Conservation (phyloP, 768 basidiomycete genomes). For the Mycena metata region DNA sequence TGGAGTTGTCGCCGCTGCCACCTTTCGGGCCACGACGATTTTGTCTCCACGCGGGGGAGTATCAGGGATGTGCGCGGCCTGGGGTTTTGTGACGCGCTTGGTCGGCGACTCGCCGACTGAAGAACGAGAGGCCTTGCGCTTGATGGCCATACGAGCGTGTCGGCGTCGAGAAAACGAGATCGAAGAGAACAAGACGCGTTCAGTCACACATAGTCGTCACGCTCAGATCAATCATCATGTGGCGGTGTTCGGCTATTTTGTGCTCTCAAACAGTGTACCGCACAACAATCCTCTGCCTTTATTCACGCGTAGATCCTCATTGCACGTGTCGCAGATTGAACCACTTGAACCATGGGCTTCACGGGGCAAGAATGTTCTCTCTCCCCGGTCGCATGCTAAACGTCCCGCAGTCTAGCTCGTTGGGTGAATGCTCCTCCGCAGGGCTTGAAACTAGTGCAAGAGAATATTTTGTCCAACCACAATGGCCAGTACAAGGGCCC, state of each 20-base stretch:
- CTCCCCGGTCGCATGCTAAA: conserved; percentile 8
- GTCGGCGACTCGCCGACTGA: conserved; percentile 42
- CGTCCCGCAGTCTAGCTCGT: conserved; percentile 70
- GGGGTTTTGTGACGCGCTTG: conserved; percentile 48
- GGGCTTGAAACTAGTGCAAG: conserved; percentile 75
- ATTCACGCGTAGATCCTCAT: too few relatives aligned
- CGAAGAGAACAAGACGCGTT: conserved; percentile 18
- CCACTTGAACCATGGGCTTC: conserved; percentile 63
- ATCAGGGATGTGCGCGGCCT: conserved; percentile 18
- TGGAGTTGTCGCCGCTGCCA: background rate
- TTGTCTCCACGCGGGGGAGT: background rate
- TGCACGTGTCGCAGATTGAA: too few relatives aligned
- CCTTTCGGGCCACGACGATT: background rate
- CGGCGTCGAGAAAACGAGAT: conserved; percentile 18
- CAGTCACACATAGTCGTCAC: conserved; percentile 33
- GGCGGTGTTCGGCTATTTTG: too few relatives aligned
- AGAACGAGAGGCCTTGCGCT: conserved; percentile 56
- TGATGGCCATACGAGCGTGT: conserved; percentile 52
- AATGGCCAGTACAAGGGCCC: conserved; percentile 72
- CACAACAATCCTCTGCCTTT: too few relatives aligned
- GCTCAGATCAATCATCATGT: conserved; percentile 45
- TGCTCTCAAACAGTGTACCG: too few relatives aligned
- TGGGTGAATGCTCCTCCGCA: conserved; percentile 87
- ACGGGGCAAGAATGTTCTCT: conserved; percentile 61
- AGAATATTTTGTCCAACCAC: conserved; percentile 80